Conservation (phyloP, 1,284 basidiomycete genomes). For the Malassezia pachydermatis region DNA sequence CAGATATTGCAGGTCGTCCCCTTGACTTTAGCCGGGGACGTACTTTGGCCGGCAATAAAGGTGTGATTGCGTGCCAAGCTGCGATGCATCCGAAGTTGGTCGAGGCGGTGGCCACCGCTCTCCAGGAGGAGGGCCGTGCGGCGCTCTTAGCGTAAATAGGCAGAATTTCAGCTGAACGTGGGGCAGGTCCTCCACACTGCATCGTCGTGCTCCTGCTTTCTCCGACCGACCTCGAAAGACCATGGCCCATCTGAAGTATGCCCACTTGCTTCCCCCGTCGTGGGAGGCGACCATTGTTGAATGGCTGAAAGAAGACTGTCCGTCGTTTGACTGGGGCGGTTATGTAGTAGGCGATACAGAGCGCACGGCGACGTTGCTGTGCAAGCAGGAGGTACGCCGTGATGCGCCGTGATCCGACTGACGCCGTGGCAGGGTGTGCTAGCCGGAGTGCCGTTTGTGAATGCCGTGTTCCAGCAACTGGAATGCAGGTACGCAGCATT, state of each 20-base stretch:
- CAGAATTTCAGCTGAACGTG: background rate
- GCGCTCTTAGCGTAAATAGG: background rate
- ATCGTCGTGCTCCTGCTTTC: too few species aligned
- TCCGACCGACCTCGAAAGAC: background rate
- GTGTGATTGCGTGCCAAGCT: slow-evolving; percentile 67
- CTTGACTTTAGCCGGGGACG: slow-evolving; percentile 80
- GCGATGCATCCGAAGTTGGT: slow-evolving; percentile 62
- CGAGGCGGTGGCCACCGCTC: slow-evolving; percentile 63
- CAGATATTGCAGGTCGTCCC: slow-evolving; percentile 66
- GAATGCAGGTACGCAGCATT: slow-evolving; percentile 64
- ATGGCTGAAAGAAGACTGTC: slow-evolving; percentile 90
- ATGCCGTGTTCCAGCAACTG: slow-evolving; percentile 80
- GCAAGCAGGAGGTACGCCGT: slow-evolving; percentile 56
- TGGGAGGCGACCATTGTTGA: slow-evolving; percentile 61
- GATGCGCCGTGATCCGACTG: too few species aligned
- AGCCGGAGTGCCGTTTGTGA: slow-evolving; percentile 90
- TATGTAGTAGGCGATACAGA: slow-evolving; percentile 87
- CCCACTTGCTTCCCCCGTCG: slow-evolving; percentile 36
- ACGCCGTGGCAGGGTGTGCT: slow-evolving; percentile 63
- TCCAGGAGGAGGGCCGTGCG: slow-evolving; percentile 52
- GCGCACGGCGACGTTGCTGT: slow-evolving; percentile 76
- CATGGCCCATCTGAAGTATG: slow-evolving; percentile 13
- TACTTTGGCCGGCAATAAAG: slow-evolving; percentile 74
- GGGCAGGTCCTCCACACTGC: background rate
- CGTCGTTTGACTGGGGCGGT: slow-evolving; percentile 92